Conservation (phyloP, 129 eudicot genomes). For the Glebionis coronaria region DNA sequence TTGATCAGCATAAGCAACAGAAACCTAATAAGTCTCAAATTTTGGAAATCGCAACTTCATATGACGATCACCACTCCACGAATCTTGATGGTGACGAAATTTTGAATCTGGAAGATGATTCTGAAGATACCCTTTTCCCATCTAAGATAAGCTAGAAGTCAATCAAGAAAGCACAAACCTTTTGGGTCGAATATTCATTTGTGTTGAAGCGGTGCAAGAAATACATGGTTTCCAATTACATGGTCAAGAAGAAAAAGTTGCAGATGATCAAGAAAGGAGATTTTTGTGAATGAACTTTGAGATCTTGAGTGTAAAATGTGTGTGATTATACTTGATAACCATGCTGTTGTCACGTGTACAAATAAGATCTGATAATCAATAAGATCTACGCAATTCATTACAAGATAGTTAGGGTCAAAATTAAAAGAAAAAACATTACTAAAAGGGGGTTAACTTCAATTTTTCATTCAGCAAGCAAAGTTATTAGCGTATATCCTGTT, state of each 20-base stretch:
- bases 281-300: constrained; percentile 17
- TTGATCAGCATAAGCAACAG: constrained; percentile 46
- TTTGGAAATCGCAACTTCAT: constrained; percentile 26
- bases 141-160: constrained; percentile 43
- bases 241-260: constrained; percentile 25
- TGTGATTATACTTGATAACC: constrained; percentile 23
- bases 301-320: constrained; percentile 21
- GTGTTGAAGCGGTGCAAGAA: constrained; percentile 11
- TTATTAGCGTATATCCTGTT: background rate
- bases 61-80: constrained; percentile 12
- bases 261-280: constrained; percentile 16
- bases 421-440: background rate
- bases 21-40: constrained; percentile 29
- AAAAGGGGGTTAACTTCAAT: background rate
- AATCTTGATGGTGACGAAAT: constrained; percentile 25
- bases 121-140: constrained; percentile 28
- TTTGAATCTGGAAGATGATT: constrained; percentile 34
- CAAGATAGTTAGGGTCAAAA: background rate
- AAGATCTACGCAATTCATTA: constrained; percentile 13
- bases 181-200: constrained; percentile 14
- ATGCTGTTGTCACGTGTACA: constrained; percentile 21
- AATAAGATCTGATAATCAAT: constrained; percentile 24
- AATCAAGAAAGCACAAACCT: constrained; percentile 14
- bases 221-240: constrained; percentile 19
- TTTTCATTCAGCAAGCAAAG: background rate